Evolutionary conservation across 2,329 filamentous ascomycete species (phyloP).

Genomic region (Hirsutella rhossiliensis): DNA sequence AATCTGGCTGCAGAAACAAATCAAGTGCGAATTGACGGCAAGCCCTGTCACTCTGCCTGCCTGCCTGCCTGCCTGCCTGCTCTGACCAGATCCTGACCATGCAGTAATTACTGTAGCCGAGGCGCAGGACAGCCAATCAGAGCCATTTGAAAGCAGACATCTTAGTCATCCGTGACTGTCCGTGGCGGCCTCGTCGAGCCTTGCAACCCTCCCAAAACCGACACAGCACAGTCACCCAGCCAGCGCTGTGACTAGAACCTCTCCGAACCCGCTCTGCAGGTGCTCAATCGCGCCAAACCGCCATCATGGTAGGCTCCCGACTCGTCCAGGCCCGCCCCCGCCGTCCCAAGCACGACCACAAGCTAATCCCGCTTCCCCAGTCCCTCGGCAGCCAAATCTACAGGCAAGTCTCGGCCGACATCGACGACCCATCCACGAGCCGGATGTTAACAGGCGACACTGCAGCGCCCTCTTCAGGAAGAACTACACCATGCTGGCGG

Average conservation of each 20-base stretch:
- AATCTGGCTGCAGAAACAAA: too few relatives aligned
- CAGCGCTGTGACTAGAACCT: conserved; percentile 14
- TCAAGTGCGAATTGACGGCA: too few relatives aligned
- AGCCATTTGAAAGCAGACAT: conserved; percentile 15
- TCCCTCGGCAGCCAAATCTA: conserved; percentile 25
- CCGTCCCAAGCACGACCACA: conserved; percentile 1
- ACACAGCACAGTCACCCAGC: conserved; percentile 12
- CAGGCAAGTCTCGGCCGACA: conserved; percentile 21
- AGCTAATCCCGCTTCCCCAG: conserved; percentile 25
- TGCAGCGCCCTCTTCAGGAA: conserved; percentile 69
- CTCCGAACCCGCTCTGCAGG: conserved; percentile 11
- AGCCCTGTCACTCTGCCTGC: background rate
- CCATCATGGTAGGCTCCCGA: conserved; percentile 23
- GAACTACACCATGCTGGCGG: conserved; percentile 78
- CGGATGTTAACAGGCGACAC: conserved; percentile 12
- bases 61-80: background rate
- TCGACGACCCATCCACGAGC: conserved; percentile 8
- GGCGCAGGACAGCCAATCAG: conserved; percentile 16
- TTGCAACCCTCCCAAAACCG: background rate
- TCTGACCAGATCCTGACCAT: too few relatives aligned
- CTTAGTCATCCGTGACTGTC: conserved; percentile 17
- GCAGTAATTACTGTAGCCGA: background rate
- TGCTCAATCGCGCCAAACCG: conserved; percentile 17
- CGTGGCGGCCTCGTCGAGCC: conserved; percentile 2
- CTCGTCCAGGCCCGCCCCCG: background rate